Conservation (phyloP, 805 yeast species). For the Millerago galiae region DNA sequence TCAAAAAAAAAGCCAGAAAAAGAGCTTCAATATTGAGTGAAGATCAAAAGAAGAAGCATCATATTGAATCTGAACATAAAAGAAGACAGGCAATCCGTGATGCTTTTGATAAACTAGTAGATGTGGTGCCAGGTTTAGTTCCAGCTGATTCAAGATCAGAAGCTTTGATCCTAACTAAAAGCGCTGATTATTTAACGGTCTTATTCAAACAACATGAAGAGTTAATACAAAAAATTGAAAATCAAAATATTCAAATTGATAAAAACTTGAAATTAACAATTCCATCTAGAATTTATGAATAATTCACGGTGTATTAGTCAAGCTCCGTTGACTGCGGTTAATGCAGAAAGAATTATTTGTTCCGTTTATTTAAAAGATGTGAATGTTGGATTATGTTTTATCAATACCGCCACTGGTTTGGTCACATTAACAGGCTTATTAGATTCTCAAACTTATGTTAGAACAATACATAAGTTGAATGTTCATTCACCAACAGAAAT, state of each 20-base stretch:
- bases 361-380: slow-evolving; percentile 21
- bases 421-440: slow-evolving; percentile 30
- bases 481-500: slow-evolving; percentile 31
- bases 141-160: slow-evolving; percentile 77
- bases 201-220: slow-evolving; percentile 43
- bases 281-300: not conserved
- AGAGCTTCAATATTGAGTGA: slow-evolving; percentile 22
- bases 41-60: slow-evolving; percentile 52
- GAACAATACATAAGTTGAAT: slow-evolving; percentile 36
- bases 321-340: slow-evolving; percentile 3
- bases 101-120: slow-evolving; percentile 72
- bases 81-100: slow-evolving; percentile 79
- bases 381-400: slow-evolving; percentile 35
- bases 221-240: slow-evolving; percentile 36
- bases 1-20: slow-evolving; percentile 8
- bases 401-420: slow-evolving; percentile 32
- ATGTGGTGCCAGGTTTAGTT: slow-evolving; percentile 65
- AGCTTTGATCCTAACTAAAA: slow-evolving; percentile 61
- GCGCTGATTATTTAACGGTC: slow-evolving; percentile 47
- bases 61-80: slow-evolving; percentile 80
- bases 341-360: slow-evolving; percentile 21
- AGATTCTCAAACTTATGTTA: slow-evolving; percentile 41
- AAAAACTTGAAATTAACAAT: slow-evolving; percentile 2
- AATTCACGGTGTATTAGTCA: not conserved
- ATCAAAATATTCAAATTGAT: slow-evolving; percentile 23